Percentiles rank a stretch among this genome's conserved stretches.
phyloP scores from a whole-genome alignment of 805 yeast species.

The Saccharomycopsis sp. region DNA sequence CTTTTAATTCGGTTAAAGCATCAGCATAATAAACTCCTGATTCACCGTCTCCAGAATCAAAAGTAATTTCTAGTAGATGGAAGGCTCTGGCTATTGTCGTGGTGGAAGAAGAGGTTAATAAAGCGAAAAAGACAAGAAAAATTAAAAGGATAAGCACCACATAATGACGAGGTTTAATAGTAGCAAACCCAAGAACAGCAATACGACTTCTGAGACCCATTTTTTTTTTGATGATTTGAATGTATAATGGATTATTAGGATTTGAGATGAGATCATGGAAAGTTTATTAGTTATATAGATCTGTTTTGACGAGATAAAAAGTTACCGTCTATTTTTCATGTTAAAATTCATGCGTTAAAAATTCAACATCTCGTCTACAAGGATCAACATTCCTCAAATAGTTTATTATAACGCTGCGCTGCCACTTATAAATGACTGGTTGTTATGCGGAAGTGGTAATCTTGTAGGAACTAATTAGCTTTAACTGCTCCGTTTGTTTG shows the following conservation, averaged over 20 bases:
- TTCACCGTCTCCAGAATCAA: slow-evolving; percentile 11
- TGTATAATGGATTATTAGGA: neutral
- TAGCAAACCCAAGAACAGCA: slow-evolving; percentile 1
- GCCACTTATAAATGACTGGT: too few relatives aligned
- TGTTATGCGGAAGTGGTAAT: too few relatives aligned
- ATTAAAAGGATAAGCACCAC: slow-evolving; percentile 13
- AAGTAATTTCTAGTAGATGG: slow-evolving; percentile 14
- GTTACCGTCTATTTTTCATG: too few relatives aligned
- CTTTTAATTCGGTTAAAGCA: slow-evolving; percentile 17
- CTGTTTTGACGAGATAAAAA: too few relatives aligned
- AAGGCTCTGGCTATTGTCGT: slow-evolving; percentile 11
- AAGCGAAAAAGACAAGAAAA: slow-evolving; percentile 13
- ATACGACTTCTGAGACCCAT: neutral
- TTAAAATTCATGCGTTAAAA: too few relatives aligned
- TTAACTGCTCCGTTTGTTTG: too few relatives aligned
- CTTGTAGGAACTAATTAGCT: too few relatives aligned
- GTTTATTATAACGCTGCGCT: too few relatives aligned
- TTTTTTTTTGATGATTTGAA: neutral
- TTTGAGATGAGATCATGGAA: too few relatives aligned
- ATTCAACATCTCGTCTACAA: too few relatives aligned
- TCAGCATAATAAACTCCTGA: slow-evolving; percentile 17
- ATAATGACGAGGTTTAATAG: slow-evolving; percentile 17
- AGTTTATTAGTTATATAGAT: too few relatives aligned
- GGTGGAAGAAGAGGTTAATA: slow-evolving; percentile 14
- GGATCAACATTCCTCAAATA: too few relatives aligned